Conservation (phyloP, 2,329 filamentous ascomycete genomes). For the Aspergillus sp. region DNA sequence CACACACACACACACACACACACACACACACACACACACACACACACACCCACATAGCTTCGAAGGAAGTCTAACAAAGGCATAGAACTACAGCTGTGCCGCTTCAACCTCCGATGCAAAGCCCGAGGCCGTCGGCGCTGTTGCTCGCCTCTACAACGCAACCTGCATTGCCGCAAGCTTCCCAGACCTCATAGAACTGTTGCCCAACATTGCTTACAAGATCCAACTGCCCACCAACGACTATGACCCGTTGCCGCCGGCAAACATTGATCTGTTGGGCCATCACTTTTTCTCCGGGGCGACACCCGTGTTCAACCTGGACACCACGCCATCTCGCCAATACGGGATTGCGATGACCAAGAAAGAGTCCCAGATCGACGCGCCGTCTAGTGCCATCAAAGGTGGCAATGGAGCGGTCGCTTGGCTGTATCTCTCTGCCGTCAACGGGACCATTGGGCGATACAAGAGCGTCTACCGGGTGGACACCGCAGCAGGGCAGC, state of each 20-base stretch:
- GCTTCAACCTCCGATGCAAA: slow-evolving; percentile 56
- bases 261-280: slow-evolving; percentile 64
- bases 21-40: too few relatives aligned
- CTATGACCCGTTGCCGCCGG: slow-evolving; percentile 44
- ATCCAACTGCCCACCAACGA: slow-evolving; percentile 53
- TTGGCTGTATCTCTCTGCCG: slow-evolving; percentile 69
- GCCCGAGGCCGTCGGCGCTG: slow-evolving; percentile 68
- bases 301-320: slow-evolving; percentile 77
- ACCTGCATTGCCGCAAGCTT: slow-evolving; percentile 72
- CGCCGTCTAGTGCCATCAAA: slow-evolving; percentile 59
- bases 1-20: too few relatives aligned
- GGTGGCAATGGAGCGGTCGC: slow-evolving; percentile 68
- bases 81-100: slow-evolving; percentile 87
- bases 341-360: slow-evolving; percentile 59
- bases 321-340: slow-evolving; percentile 48
- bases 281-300: slow-evolving; percentile 75
- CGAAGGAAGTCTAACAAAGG: slow-evolving; percentile 10
- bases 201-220: slow-evolving; percentile 67
- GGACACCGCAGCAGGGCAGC: slow-evolving; percentile 75
- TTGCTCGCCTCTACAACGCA: slow-evolving; percentile 84
- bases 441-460: slow-evolving; percentile 56
- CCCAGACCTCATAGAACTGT: slow-evolving; percentile 61
- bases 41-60: too few relatives aligned
- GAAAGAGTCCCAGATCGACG: slow-evolving; percentile 60
- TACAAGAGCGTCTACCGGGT: slow-evolving; percentile 79